Base-by-base conservation (phyloP, 2,329 filamentous ascomycete species). In the Botrytis fabae region DNA sequence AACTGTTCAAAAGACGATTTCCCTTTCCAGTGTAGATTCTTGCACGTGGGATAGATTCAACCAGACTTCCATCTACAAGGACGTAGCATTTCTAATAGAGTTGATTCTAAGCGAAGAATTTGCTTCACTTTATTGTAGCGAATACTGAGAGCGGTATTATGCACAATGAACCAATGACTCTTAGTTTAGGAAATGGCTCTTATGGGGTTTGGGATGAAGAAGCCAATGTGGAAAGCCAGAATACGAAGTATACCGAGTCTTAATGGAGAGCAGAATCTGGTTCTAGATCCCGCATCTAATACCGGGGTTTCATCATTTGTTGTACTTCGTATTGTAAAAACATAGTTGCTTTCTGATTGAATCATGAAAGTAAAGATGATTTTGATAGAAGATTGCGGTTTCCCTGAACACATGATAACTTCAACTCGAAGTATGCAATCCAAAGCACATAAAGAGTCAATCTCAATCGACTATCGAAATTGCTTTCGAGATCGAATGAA, bases 301-400 rank as follows among this genome's bases (percentile, higher is more conserved):
- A 14, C n/a, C 18, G 51, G 6, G 25, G 12, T 54, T 3, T n/a
- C 51, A n/a, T 54, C 51, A 28, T 32, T n/a, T 28, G 2, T 16
- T n/a, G 8, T 28, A 6, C n/a, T 25, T 51, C 32, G 32, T 60
- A 20, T 18, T 35, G 12, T 25, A 51, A 14, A 60, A 35, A 7
- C 4, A 35, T 1, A 35, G 4, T 25, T 22, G 57, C 20, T 18
- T 25, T 25, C 12, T 40, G 32, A 25, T 35, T 61, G 12, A 4
- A 14, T n/a, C n/a, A 0, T 42, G 7, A 62, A n/a, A n/a, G 16
- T 2, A 9, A 1, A 38, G 25, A n/a, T 1, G 1, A 18, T 25
- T n/a, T n/a, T 25, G 16, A 18, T 16, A 8, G 5, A 51, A 25
- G 6, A 10, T 0, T 12, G 32, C 5, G 25, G 14, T 54, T 8